Percentiles rank a stretch among this genome's conserved stretches.
These are phyloP conservation scores for Gossypium australe DNA, from an alignment of 345 rosid genomes.

Conservation along the genomic window DNA sequence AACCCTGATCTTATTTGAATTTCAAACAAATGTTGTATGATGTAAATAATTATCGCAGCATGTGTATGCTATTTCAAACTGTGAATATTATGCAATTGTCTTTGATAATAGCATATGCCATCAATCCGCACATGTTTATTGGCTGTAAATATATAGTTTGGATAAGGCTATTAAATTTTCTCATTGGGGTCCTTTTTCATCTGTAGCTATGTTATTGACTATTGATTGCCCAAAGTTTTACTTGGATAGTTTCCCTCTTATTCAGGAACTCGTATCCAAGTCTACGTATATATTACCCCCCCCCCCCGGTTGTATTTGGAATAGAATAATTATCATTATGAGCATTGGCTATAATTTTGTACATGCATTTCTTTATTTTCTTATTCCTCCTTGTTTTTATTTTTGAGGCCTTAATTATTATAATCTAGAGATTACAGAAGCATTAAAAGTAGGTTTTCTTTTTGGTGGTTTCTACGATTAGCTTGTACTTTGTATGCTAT, in stretches of 20 bases:
- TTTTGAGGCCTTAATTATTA: no score
- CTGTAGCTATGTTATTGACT: not conserved
- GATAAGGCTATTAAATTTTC: not conserved
- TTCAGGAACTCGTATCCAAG: not conserved
- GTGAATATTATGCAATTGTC: not conserved
- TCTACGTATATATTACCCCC: no score
- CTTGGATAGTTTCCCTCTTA: not conserved
- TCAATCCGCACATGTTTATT: not conserved
- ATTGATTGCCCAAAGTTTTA: not conserved
- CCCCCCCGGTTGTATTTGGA: no score
- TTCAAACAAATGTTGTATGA: not conserved
- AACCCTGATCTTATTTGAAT: slow-evolving; percentile 1
- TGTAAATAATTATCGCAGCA: not conserved
- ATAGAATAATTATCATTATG: no score
- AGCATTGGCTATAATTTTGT: no score
- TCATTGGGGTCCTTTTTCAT: not conserved
- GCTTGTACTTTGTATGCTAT: no score
- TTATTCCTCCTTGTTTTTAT: no score
- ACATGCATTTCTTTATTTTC: no score
- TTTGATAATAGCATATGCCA: not conserved
- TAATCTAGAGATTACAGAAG: no score
- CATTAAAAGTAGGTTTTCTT: no score
- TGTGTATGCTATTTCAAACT: not conserved
- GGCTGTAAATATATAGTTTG: slow-evolving; percentile 1
- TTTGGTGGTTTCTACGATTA: no score